Conservation (phyloP, 2,329 filamentous ascomycete genomes). For the Colletotrichum destructivum region DNA sequence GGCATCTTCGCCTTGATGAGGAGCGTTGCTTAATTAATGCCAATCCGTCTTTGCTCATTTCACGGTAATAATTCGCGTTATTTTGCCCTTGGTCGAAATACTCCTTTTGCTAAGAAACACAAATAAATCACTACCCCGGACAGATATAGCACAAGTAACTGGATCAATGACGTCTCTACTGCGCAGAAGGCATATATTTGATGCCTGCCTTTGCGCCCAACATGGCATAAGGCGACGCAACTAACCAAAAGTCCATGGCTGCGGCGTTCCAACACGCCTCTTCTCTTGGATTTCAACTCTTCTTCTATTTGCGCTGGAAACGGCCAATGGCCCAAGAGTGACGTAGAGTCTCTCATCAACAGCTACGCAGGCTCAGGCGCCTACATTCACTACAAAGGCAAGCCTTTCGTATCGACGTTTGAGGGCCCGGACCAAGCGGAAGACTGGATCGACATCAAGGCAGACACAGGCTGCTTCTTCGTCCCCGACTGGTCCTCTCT, state of each 20-base stretch:
- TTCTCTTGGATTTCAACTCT: slow-evolving; percentile 50
- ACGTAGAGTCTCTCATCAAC: slow-evolving; percentile 10
- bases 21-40: too few relatives aligned
- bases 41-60: too few relatives aligned
- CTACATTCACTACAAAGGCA: slow-evolving; percentile 48
- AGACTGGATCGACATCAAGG: slow-evolving; percentile 62
- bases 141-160: too few relatives aligned
- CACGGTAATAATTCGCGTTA: too few relatives aligned
- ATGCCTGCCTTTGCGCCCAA: slow-evolving; percentile 22
- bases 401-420: slow-evolving; percentile 67
- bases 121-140: too few relatives aligned
- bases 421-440: slow-evolving; percentile 59
- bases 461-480: slow-evolving; percentile 53
- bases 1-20: too few relatives aligned
- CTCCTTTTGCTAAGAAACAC: too few relatives aligned
- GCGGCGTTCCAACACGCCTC: not conserved
- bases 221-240: slow-evolving; percentile 5
- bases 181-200: slow-evolving; percentile 2
- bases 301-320: slow-evolving; percentile 55
- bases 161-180: too few relatives aligned
- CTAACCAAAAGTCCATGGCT: not conserved
- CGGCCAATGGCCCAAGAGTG: slow-evolving; percentile 47
- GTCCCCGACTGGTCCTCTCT: slow-evolving; percentile 64
- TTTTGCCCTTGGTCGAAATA: too few relatives aligned
- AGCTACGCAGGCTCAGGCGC: slow-evolving; percentile 45